Evolutionary conservation across 1,284 basidiomycete species (phyloP).

Genomic region (Malassezia furfur): DNA sequence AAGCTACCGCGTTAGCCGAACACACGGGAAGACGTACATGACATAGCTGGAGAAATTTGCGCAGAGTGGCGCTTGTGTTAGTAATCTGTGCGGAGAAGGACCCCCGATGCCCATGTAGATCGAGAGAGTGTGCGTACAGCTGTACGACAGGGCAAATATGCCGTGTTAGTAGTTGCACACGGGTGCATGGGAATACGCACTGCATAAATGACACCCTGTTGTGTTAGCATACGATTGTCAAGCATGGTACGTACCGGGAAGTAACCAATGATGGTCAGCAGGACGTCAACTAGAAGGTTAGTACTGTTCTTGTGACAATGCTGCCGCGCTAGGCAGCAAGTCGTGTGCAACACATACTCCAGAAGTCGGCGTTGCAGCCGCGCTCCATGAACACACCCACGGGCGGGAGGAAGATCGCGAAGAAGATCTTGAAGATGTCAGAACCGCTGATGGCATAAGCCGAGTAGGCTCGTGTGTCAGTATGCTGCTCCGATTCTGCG

Average conservation of each 20-base stretch:
- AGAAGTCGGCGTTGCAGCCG: conserved; percentile 23
- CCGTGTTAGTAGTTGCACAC: not conserved
- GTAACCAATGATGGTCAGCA: conserved; percentile 16
- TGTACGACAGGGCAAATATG: not conserved
- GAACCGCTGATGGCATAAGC: conserved; percentile 3
- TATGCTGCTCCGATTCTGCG: not conserved
- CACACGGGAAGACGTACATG: conserved; percentile 7
- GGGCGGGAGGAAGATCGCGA: conserved; percentile 26
- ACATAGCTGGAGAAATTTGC: conserved; percentile 5
- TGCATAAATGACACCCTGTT: conserved; percentile 18
- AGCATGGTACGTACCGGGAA: conserved; percentile 8
- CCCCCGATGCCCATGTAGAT: no score
- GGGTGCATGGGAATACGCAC: conserved; percentile 7
- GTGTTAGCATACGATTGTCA: not conserved
- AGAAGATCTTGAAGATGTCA: conserved; percentile 22
- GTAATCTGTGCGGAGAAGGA: no score
- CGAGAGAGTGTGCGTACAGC: not conserved
- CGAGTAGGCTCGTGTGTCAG: not conserved
- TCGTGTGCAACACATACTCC: conserved; percentile 1
- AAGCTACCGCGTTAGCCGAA: no score
- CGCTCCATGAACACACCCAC: conserved; percentile 31
- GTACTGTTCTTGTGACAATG: not conserved
- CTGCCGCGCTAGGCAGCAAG: not conserved
- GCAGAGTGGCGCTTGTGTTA: no score
- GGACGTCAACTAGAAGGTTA: conserved; percentile 15